Base-by-base conservation (phyloP, 768 basidiomycete genomes). In the Collybiopsis confluens region DNA sequence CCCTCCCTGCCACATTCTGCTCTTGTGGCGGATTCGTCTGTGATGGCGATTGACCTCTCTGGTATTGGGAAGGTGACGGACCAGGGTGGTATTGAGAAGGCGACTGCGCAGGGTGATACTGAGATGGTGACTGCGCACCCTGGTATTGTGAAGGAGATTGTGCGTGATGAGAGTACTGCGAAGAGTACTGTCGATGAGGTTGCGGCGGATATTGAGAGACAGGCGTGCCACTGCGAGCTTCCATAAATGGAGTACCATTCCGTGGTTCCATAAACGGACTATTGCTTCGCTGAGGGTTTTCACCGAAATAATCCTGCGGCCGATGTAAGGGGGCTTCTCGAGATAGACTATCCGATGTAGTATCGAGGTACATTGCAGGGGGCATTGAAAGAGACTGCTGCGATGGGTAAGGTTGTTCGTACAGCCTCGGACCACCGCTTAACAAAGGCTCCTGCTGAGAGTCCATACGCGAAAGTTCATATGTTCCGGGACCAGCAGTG, bases 301-400 rank as follows among this genome's bases (percentile, higher is more conserved):
- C 70, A 27, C 64, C 61, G 18, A 70, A 42, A 15, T 45, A 52
- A 60, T 55, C 72, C 71, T 64, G 76, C 4, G 84, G 85, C 54
- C 88, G 75, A 61, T 88, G 85, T 1, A 82, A 63, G 1, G 87
- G 80, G 4, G 85, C 85, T 59, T 86, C 81, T 43, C 84, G 71
- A 56, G 72, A 73, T 3, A 69, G 74, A 10, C 72, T 70, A 54
- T 61, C 55, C 69, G 53, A 57, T 57, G 54, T 63, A 59, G 61
- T 53, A 58, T 69, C 51, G 57, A 73, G 59, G 55, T 77, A 70
- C 61, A 79, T 60, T 63, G 78, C 67, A 1, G 73, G 71, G 1
- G 79, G 76, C 3, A 74, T 65, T 8, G 72, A 65, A 6, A 75
- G 64, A 2, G 74, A 73, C 28, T 73, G 70, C 38, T 74, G 72